Evolutionary conservation across 2,329 filamentous ascomycete species (phyloP).

Genomic region (Chalara sp.): DNA sequence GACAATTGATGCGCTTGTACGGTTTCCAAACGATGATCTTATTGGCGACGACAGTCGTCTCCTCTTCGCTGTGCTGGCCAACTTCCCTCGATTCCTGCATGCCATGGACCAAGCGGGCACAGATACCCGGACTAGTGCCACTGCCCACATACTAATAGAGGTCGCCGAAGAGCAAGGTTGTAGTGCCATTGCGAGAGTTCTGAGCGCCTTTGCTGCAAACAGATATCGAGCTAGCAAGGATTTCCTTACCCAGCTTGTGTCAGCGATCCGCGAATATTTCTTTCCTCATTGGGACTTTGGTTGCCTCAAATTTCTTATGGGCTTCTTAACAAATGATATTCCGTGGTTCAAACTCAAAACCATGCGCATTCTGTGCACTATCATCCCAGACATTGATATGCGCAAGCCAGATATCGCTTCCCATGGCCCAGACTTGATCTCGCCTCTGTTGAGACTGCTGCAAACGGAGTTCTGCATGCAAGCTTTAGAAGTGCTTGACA

Average conservation of each 20-base stretch:
- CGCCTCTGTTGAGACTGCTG: conserved; percentile 78
- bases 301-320: conserved; percentile 84
- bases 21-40: conserved; percentile 70
- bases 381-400: conserved; percentile 91
- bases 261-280: conserved; percentile 69
- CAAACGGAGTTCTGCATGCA: conserved; percentile 94
- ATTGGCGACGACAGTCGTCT: conserved; percentile 78
- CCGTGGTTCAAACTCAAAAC: conserved; percentile 90
- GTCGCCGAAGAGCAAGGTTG: conserved; percentile 70
- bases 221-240: conserved; percentile 64
- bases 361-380: conserved; percentile 79
- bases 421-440: conserved; percentile 92
- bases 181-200: conserved; percentile 57
- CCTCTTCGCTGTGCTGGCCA: conserved; percentile 83
- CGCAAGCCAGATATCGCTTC: conserved; percentile 80
- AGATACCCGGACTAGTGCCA: conserved; percentile 49
- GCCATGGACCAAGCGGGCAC: conserved; percentile 62
- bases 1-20: conserved; percentile 71
- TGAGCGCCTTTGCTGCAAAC: conserved; percentile 63
- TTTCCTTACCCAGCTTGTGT: conserved; percentile 68
- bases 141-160: conserved; percentile 62
- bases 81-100: conserved; percentile 78
- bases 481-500: conserved; percentile 84
- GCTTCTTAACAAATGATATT: conserved; percentile 80
- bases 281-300: conserved; percentile 78